phyloP scores from a whole-genome alignment of 1,284 basidiomycete genomes.

The Ceratobasidium sp. region DNA sequence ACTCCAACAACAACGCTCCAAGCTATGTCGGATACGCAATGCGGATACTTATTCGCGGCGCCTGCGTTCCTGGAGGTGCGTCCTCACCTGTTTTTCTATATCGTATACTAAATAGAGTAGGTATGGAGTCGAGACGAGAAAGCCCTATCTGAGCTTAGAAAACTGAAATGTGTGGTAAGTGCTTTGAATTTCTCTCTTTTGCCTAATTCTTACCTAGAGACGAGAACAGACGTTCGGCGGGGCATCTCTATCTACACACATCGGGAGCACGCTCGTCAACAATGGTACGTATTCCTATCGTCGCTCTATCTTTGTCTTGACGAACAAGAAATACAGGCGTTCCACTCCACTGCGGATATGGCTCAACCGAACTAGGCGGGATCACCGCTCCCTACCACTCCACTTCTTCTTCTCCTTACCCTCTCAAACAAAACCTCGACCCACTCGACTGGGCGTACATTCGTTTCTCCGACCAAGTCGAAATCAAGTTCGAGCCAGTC shows the following conservation, averaged over 20 bases:
- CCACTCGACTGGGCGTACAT: conserved; percentile 40
- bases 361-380: conserved; percentile 7
- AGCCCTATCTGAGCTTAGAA: conserved; percentile 36
- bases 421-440: not conserved
- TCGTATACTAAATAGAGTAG: conserved; percentile 1
- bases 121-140: conserved; percentile 41
- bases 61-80: conserved; percentile 44
- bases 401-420: conserved; percentile 14
- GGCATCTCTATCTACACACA: not conserved
- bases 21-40: not conserved
- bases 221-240: conserved; percentile 36
- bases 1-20: conserved; percentile 41
- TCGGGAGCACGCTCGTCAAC: conserved; percentile 6
- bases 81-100: not conserved
- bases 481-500: not conserved
- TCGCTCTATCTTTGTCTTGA: not conserved
- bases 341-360: not conserved
- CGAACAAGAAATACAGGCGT: not conserved
- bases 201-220: not conserved
- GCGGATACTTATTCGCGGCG: conserved; percentile 21
- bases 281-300: not conserved
- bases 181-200: not conserved
- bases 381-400: not conserved
- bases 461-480: conserved; percentile 18
- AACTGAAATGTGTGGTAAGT: conserved; percentile 43